Evolutionary conservation across 768 basidiomycete genomes (phyloP).

Genomic region (Kwoniella bestiolae): DNA sequence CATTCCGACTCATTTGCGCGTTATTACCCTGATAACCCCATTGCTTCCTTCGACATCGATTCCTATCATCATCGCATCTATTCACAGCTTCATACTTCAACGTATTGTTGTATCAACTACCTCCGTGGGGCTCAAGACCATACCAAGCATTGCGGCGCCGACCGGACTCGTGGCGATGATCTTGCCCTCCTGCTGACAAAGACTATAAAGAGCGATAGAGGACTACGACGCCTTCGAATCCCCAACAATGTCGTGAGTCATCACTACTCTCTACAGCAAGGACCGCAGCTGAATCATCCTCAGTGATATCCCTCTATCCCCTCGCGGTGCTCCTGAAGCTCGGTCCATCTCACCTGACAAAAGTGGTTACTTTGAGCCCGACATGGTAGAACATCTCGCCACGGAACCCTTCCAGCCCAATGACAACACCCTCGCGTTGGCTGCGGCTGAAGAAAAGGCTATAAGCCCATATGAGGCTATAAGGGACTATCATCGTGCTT

Average conservation of each 20-base stretch:
- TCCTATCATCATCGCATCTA: background rate
- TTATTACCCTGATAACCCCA: background rate
- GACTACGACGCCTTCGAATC: background rate
- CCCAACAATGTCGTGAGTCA: background rate
- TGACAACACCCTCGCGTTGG: constrained; percentile 13
- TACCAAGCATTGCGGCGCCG: background rate
- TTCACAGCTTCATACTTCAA: background rate
- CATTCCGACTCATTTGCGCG: background rate
- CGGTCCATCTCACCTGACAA: background rate
- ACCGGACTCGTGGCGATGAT: background rate
- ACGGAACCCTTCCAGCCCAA: background rate
- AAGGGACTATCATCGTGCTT: constrained; percentile 17
- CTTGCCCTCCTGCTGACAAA: background rate
- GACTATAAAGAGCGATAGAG: background rate
- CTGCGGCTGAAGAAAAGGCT: constrained; percentile 18
- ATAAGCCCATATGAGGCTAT: constrained; percentile 23
- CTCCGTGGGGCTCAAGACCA: background rate
- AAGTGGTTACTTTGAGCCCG: background rate
- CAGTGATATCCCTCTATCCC: background rate
- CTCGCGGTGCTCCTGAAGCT: background rate
- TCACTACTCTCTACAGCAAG: background rate
- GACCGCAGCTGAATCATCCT: background rate
- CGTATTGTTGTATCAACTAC: background rate
- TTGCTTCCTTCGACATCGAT: background rate
- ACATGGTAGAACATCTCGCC: background rate